These are phyloP conservation scores for Boletus vermiculosoides DNA, from an alignment of 768 basidiomycete genomes.

Conservation along the genomic window DNA sequence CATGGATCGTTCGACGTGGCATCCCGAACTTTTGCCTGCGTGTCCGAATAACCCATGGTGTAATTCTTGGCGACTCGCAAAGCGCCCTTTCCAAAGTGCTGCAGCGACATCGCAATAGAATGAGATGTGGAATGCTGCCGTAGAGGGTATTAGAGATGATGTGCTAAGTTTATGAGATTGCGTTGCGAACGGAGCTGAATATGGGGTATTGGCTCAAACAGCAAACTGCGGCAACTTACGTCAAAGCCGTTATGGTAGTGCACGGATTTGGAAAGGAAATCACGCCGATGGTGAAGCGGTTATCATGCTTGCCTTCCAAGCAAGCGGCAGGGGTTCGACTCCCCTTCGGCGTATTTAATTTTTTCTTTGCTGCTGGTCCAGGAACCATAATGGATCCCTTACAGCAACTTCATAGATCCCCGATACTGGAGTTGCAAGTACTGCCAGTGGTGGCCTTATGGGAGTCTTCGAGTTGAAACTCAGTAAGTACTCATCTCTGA, in stretches of 20 bases:
- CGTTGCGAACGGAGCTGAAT: conserved; percentile 23
- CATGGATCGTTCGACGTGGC: conserved; percentile 97
- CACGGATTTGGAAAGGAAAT: background rate
- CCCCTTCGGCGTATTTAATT: conserved; percentile 50
- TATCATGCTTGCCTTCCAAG: conserved; percentile 92
- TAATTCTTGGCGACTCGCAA: conserved; percentile 92
- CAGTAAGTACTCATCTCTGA: background rate
- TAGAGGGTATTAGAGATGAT: conserved; percentile 13
- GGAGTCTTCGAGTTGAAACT: too few relatives aligned
- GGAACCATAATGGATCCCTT: background rate
- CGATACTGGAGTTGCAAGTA: too few relatives aligned
- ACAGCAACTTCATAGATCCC: background rate
- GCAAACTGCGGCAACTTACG: conserved; percentile 8
- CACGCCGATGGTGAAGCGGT: conserved; percentile 80
- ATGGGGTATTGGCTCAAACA: background rate
- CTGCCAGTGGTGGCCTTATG: too few relatives aligned
- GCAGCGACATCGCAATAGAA: conserved; percentile 46
- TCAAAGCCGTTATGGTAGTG: background rate
- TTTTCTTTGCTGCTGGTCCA: background rate
- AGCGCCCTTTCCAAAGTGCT: conserved; percentile 81
- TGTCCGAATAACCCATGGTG: conserved; percentile 94
- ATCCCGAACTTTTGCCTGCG: conserved; percentile 93
- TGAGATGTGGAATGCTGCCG: background rate
- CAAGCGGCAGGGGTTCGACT: conserved; percentile 77
- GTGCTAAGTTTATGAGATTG: conserved; percentile 6